Evolutionary conservation across 768 basidiomycete species (phyloP).

Genomic region (Glaciozyma martinii): DNA sequence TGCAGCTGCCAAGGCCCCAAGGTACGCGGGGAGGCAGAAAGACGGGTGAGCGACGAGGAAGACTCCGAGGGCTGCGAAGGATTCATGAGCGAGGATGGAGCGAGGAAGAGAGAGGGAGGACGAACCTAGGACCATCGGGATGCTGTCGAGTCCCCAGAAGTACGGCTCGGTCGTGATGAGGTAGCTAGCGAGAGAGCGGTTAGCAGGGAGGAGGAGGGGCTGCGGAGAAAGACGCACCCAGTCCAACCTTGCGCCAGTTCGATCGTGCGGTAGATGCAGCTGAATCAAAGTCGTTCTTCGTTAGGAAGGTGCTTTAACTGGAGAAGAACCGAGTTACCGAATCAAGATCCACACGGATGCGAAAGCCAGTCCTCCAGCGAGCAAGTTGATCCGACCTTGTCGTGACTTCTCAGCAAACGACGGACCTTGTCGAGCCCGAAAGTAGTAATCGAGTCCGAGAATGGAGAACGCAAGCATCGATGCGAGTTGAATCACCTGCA

Average conservation of each 20-base stretch:
- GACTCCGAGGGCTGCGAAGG: background rate
- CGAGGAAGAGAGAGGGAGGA: background rate
- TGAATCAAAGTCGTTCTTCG: too few relatives aligned
- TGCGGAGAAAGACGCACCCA: background rate
- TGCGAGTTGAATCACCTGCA: constrained; percentile 34
- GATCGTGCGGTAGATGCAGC: constrained; percentile 3
- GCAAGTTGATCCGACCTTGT: background rate
- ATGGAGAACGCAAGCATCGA: constrained; percentile 36
- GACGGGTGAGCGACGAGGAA: background rate
- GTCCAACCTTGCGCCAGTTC: constrained; percentile 1
- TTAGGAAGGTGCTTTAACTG: background rate
- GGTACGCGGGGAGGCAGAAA: background rate
- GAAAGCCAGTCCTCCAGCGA: background rate
- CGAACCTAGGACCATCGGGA: background rate
- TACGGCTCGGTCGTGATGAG: background rate
- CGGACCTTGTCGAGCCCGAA: background rate
- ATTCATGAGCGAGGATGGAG: background rate
- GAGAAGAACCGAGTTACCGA: background rate
- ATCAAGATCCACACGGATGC: background rate
- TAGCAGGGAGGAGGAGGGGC: too few relatives aligned
- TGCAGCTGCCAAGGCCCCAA: background rate
- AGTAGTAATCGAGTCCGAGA: constrained; percentile 33
- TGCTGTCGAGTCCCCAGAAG: constrained; percentile 1
- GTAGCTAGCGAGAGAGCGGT: background rate
- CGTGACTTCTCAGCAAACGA: background rate